Base-by-base conservation (phyloP, 2,329 filamentous ascomycete genomes). In the Diaporthe ampelina region DNA sequence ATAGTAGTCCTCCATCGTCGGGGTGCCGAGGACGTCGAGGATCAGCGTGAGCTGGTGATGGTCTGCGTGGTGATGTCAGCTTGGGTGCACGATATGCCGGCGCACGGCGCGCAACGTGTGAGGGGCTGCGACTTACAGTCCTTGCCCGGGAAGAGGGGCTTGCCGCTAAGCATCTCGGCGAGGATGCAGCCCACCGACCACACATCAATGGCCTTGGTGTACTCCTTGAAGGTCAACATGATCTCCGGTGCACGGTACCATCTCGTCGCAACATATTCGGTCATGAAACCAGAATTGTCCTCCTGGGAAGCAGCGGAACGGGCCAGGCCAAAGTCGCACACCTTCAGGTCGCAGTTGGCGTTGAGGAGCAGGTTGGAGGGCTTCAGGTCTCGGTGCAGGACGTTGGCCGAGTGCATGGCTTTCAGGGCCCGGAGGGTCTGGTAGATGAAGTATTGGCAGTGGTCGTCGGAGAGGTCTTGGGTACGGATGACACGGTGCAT, bases 211-310 rank as follows among this genome's bases (percentile, higher is more conserved):
- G 97, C 97, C 86, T 98, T 99, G 80, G 97, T 99, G 87, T 99
- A 99, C 86, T 99, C 97, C 88, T 99, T 98, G 89, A 98, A 99
- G 17, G 97, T 99, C 87, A 99, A 93, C 97, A 99, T 99, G 84
- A 99, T 99, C 84, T 99, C 97, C 4, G 97, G 97, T 8, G 97
- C 97, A 85, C 97, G 95, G 86, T 99, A 99, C 97, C 97, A 99
- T 81, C 97, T 93, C 61, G 97, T 99, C 69, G 97, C 97, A 73
- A 99, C 97, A 83, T 99, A 99, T 97, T 99, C 97, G 21, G 97
- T 99, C 97, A 99, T 99, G 91, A 99, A 99, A 29, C 97, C 97
- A n/a, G 96, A 98, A 86, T 99, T 99, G 85, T 99, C 97, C 82
- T 99, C 97, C 79, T 97, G 97, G 13, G 96, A 98, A 11, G 97